A percentile compares a stretch with the other conserved stretches of the same genome.
phyloP scores from a whole-genome alignment of 306 rosid species.

The Lathyrus tuberosus region DNA sequence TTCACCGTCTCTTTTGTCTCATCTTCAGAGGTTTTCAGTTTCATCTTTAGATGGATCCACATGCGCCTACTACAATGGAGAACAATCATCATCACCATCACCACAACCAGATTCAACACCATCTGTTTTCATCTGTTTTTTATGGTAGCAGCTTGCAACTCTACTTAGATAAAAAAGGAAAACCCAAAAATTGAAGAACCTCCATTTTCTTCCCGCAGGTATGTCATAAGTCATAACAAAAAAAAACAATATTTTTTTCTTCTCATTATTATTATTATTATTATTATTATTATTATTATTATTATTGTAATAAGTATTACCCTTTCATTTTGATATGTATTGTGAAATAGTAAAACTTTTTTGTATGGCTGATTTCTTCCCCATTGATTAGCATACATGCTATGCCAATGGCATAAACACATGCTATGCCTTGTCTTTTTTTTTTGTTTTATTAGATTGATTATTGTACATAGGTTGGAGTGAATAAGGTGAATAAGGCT shows the following conservation, averaged over 20 bases:
- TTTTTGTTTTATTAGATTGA: slow-evolving; percentile 36
- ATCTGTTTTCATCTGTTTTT: slow-evolving; percentile 70
- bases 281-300: no score
- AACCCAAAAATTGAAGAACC: slow-evolving; percentile 69
- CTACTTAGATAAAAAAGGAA: slow-evolving; percentile 80
- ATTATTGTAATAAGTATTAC: background rate
- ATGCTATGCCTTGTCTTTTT: no score
- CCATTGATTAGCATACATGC: slow-evolving; percentile 31
- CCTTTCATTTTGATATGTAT: background rate
- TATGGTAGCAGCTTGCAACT: slow-evolving; percentile 75
- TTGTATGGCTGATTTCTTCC: slow-evolving; percentile 21
- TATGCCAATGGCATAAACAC: no score
- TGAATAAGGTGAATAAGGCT: slow-evolving; percentile 41
- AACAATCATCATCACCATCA: slow-evolving; percentile 42
- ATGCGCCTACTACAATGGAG: slow-evolving; percentile 57
- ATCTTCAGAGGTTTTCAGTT: slow-evolving; percentile 81
- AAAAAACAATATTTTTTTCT: background rate
- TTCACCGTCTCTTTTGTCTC: slow-evolving; percentile 78
- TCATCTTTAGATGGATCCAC: slow-evolving; percentile 72
- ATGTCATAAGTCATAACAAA: background rate
- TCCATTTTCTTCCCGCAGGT: slow-evolving; percentile 58
- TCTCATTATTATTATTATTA: background rate
- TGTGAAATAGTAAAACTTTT: background rate
- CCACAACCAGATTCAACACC: slow-evolving; percentile 53
- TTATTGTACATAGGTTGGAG: slow-evolving; percentile 55